Conservation (phyloP, 495 filamentous ascomycete genomes). For the Paragyromitra xinjiangensis region DNA sequence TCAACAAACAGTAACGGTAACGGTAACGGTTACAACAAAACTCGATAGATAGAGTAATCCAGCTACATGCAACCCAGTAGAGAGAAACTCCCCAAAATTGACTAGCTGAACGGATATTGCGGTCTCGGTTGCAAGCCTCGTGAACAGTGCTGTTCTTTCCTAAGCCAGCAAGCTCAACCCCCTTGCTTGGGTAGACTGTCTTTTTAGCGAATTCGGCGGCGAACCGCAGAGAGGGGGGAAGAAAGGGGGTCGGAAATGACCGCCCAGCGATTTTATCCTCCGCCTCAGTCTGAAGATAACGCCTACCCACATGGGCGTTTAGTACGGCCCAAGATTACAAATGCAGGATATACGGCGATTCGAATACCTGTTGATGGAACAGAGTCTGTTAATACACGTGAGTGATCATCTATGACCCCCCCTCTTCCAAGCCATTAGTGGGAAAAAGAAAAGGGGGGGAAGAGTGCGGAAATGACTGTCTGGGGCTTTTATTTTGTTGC, state of each 20-base stretch:
- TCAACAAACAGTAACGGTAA: no score
- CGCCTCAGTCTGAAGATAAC: neutral
- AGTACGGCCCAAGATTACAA: constrained; percentile 7
- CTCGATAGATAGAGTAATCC: no score
- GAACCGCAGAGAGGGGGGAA: neutral
- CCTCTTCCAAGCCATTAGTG: neutral
- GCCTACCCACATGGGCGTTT: neutral
- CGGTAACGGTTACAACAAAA: no score
- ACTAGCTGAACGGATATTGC: neutral
- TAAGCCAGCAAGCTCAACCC: neutral
- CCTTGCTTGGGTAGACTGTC: neutral
- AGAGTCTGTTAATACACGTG: neutral
- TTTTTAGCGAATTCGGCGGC: neutral
- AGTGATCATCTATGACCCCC: neutral
- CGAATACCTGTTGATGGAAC: neutral
- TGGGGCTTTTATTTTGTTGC: neutral
- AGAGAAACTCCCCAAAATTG: no score
- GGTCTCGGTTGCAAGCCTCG: neutral
- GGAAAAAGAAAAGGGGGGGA: neutral
- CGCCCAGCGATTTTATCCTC: neutral
- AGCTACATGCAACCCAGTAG: no score
- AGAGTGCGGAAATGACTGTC: constrained; percentile 3
- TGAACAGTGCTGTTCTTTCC: neutral
- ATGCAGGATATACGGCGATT: neutral
- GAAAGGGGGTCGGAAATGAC: constrained; percentile 2